These are phyloP conservation scores for Linum tenue DNA, from an alignment of 345 rosid species.

Conservation along the genomic window DNA sequence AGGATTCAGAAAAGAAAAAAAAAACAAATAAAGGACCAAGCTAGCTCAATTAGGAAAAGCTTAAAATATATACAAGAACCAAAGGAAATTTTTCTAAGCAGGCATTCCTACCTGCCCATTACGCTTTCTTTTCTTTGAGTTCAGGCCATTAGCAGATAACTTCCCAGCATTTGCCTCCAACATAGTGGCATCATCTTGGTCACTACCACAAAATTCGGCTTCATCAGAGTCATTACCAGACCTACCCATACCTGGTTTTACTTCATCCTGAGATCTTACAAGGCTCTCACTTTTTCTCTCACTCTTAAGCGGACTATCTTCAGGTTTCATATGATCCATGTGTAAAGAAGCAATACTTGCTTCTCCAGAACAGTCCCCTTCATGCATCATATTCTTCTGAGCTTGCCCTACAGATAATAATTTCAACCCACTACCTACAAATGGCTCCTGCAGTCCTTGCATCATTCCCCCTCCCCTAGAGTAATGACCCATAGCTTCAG, in stretches of 20 bases:
- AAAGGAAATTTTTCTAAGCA: conserved; percentile 10
- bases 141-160: conserved; percentile 38
- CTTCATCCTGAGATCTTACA: conserved; percentile 43
- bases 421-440: conserved; percentile 24
- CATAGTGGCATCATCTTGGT: conserved; percentile 40
- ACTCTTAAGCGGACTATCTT: conserved; percentile 36
- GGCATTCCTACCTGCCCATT: conserved; percentile 41
- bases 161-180: conserved; percentile 40
- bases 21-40: conserved; percentile 4
- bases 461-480: conserved; percentile 41
- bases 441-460: conserved; percentile 45
- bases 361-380: conserved; percentile 42
- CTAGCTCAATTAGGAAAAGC: background rate
- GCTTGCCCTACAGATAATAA: conserved; percentile 28
- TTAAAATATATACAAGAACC: background rate
- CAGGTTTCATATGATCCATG: conserved; percentile 28
- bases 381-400: conserved; percentile 38
- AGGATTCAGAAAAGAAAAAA: background rate
- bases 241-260: conserved; percentile 47
- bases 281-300: conserved; percentile 36
- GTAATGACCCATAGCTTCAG: conserved; percentile 50
- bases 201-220: conserved; percentile 67
- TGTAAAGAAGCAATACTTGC: conserved; percentile 22
- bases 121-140: conserved; percentile 72
- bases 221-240: conserved; percentile 77